Evolutionary conservation across 371 early-diverging fungal species (phyloP).

Genomic region (Nematocida ausubeli): DNA sequence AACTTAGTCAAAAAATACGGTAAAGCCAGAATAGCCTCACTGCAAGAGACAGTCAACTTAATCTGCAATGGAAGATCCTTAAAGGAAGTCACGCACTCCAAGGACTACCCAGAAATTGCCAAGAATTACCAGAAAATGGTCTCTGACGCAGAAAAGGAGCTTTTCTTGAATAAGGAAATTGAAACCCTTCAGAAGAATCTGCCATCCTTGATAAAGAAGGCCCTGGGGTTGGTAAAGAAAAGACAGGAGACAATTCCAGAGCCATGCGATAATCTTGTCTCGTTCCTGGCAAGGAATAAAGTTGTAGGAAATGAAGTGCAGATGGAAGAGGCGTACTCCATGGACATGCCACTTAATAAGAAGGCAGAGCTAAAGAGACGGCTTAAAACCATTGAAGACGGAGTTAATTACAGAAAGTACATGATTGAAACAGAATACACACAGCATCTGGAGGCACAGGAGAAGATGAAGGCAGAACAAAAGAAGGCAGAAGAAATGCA

Average conservation of each 20-base stretch:
- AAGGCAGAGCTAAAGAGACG: background rate
- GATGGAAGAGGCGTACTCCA: background rate
- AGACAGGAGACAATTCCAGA: background rate
- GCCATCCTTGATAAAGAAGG: background rate
- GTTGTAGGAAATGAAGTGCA: background rate
- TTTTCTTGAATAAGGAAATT: background rate
- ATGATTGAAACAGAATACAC: slow-evolving; percentile 6
- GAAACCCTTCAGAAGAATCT: background rate
- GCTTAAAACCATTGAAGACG: slow-evolving; percentile 6
- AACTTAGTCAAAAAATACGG: background rate
- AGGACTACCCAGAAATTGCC: background rate
- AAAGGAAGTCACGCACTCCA: background rate
- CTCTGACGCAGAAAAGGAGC: background rate
- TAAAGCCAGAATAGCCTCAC: background rate
- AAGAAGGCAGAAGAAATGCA: background rate
- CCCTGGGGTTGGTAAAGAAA: background rate
- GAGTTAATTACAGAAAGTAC: background rate
- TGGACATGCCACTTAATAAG: background rate
- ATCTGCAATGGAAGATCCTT: background rate
- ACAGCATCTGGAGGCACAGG: background rate
- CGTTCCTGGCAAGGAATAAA: background rate
- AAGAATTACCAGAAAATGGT: background rate
- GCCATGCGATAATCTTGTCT: background rate
- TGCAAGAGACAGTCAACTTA: background rate
- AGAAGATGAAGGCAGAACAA: slow-evolving; percentile 1